Evolutionary conservation across 495 filamentous ascomycete species (phyloP).

Genomic region (Astrocystis sublimbata): DNA sequence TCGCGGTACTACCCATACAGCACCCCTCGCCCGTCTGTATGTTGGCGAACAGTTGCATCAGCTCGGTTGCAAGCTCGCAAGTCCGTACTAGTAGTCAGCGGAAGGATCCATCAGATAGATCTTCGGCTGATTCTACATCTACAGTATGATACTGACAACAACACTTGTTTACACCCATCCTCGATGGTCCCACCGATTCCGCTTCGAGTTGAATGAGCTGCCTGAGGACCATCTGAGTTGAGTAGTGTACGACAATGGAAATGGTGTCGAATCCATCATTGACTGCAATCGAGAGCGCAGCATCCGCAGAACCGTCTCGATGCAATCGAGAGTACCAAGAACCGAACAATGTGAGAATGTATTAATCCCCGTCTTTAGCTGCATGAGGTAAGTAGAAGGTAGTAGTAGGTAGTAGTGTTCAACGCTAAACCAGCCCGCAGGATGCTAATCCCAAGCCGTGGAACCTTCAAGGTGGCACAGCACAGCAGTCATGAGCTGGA

Average conservation of each 20-base stretch:
- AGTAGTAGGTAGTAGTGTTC: too few species aligned
- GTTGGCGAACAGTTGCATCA: neutral
- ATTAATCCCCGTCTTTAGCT: too few species aligned
- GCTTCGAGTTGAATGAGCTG: neutral
- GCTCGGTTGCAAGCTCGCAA: neutral
- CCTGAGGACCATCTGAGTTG: too few species aligned
- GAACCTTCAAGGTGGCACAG: neutral
- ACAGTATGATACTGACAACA: neutral
- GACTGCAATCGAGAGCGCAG: neutral
- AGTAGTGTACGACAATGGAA: neutral
- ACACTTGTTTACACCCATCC: neutral
- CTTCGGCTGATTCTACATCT: neutral
- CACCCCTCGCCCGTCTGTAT: too few species aligned
- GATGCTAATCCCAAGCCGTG: conserved; percentile 11
- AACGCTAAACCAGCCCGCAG: neutral
- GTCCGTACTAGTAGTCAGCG: neutral
- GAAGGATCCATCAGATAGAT: neutral
- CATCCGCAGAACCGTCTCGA: too few species aligned
- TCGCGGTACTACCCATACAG: too few species aligned
- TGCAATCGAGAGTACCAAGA: too few species aligned
- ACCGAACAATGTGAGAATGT: too few species aligned
- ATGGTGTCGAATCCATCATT: neutral
- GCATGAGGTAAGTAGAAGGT: too few species aligned
- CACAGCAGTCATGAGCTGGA: conserved; percentile 13
- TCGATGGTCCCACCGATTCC: neutral